Conservation (phyloP, 2,329 filamentous ascomycete genomes). For the Spiromastix sp. region DNA sequence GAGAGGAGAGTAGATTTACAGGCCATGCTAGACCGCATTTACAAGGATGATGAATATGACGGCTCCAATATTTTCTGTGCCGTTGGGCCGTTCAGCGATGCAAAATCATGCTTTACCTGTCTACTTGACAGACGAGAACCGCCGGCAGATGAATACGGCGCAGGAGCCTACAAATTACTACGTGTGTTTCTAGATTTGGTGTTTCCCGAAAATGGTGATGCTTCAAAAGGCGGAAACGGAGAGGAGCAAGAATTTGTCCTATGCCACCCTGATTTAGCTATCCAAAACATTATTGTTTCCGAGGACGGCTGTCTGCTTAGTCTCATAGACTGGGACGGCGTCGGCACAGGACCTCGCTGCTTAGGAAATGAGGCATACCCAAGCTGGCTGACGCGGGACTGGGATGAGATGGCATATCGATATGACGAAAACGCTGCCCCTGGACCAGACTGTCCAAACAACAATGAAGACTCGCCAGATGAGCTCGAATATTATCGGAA, state of each 20-base stretch:
- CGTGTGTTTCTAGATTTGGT: conserved; percentile 5
- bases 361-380: conserved; percentile 11
- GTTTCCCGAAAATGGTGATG: conserved; percentile 1
- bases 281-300: conserved; percentile 8
- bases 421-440: conserved; percentile 24
- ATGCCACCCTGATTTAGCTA: conserved; percentile 8
- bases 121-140: conserved; percentile 6
- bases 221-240: no score
- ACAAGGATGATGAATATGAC: conserved; percentile 4
- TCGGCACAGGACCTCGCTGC: conserved; percentile 6
- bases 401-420: conserved; percentile 8
- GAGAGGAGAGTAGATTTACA: conserved; percentile 3
- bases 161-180: conserved; percentile 5
- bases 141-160: conserved; percentile 1
- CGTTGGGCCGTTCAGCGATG: conserved; percentile 4
- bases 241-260: conserved; percentile 6
- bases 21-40: conserved; percentile 4
- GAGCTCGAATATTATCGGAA: conserved; percentile 6
- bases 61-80: conserved; percentile 1
- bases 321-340: conserved; percentile 11
- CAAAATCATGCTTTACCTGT: conserved; percentile 5
- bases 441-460: conserved; percentile 14
- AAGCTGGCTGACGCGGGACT: conserved; percentile 10
- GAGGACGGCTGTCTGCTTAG: conserved; percentile 8
- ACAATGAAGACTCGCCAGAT: conserved; percentile 4